phyloP scores from a whole-genome alignment of 2,329 filamentous ascomycete species.

The Plenodomus lindquistii region DNA sequence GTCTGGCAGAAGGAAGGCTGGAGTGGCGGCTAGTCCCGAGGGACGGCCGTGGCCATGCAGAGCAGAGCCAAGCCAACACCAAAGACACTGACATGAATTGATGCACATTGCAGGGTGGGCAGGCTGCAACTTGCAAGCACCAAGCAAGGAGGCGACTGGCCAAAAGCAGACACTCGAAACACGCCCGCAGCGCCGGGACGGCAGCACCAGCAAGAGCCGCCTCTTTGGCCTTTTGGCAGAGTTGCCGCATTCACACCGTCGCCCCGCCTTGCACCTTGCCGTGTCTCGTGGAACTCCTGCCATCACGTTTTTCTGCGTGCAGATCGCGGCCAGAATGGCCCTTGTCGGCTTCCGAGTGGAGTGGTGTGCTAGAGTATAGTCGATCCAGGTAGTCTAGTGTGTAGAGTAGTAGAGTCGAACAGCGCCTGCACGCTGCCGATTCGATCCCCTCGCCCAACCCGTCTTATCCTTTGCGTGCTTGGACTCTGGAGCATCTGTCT shows the following conservation, averaged over 20 bases:
- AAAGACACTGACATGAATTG: no score
- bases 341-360: no score
- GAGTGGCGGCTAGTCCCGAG: constrained; percentile 3
- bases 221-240: not conserved
- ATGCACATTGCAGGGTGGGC: not conserved
- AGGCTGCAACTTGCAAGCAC: not conserved
- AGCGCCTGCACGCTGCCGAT: no score
- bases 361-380: no score
- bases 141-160: not conserved
- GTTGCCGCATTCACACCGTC: not conserved
- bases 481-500: no score
- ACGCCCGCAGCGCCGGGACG: no score
- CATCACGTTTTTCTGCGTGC: not conserved
- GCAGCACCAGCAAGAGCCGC: no score
- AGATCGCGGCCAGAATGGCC: not conserved
- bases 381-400: no score
- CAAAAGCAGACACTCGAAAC: not conserved
- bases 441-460: no score
- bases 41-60: not conserved
- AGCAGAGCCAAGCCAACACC: not conserved
- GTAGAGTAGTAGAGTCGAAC: no score
- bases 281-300: not conserved
- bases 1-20: constrained; percentile 3
- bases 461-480: no score
- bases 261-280: not conserved